These are phyloP conservation scores for Colletotrichum zoysiae DNA, from an alignment of 2,329 filamentous ascomycete genomes.

Conservation along the genomic window DNA sequence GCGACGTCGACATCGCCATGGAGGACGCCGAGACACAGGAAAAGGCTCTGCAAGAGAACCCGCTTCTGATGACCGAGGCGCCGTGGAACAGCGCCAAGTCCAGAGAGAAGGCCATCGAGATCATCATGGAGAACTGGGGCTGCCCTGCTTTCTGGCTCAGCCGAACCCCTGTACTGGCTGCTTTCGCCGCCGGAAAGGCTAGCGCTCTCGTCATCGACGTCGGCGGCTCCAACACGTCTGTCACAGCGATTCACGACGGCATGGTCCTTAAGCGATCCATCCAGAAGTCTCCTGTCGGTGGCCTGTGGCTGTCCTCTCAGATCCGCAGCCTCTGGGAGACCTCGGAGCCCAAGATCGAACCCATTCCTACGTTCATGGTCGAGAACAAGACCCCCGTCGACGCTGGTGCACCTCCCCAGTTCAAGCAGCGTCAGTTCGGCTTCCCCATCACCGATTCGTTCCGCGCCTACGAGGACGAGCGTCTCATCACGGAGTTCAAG, in stretches of 20 bases:
- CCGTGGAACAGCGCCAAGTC: constrained; percentile 91
- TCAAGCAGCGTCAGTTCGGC: constrained; percentile 77
- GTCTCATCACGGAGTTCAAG: constrained; percentile 95
- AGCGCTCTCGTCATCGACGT: constrained; percentile 94
- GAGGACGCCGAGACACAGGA: constrained; percentile 68
- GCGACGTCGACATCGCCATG: constrained; percentile 72
- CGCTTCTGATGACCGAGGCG: constrained; percentile 92
- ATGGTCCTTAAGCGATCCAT: constrained; percentile 93
- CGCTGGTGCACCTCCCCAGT: constrained; percentile 83
- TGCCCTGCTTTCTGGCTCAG: constrained; percentile 95
- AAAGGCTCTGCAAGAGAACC: constrained; percentile 88
- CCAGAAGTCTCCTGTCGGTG: constrained; percentile 86
- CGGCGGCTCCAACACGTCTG: constrained; percentile 87
- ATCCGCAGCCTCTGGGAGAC: constrained; percentile 83
- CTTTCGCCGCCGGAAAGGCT: constrained; percentile 93
- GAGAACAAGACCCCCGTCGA: constrained; percentile 91
- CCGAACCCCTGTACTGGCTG: constrained; percentile 87
- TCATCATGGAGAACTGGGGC: constrained; percentile 97
- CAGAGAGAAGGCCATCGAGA: constrained; percentile 93
- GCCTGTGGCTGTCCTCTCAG: constrained; percentile 91
- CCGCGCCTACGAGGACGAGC: constrained; percentile 88
- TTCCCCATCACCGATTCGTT: constrained; percentile 76
- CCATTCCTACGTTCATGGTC: constrained; percentile 89
- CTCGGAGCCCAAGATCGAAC: constrained; percentile 76
- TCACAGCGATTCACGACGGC: constrained; percentile 93